Conservation (phyloP, 306 rosid species). For the Quercus wislizeni region DNA sequence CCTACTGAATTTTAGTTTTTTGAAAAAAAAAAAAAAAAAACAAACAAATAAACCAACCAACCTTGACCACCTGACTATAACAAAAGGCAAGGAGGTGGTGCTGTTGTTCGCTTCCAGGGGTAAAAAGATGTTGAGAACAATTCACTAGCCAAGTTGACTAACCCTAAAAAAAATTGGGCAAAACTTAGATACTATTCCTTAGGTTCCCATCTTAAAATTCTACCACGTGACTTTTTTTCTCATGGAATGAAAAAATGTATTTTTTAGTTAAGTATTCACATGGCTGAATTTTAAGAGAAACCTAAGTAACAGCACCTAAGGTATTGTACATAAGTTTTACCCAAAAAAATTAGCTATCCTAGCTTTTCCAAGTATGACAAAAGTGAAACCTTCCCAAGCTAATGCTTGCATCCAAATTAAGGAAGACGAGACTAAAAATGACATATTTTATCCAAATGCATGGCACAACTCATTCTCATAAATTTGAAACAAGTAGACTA, state of each 20-base stretch:
- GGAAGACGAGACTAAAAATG: not conserved
- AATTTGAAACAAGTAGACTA: not conserved
- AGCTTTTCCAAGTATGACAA: not conserved
- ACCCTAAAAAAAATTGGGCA: not conserved
- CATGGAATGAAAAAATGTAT: too few species aligned
- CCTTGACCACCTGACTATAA: not conserved
- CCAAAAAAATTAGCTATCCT: not conserved
- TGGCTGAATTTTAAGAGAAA: too few species aligned
- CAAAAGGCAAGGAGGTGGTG: not conserved
- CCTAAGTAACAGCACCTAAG: accelerated
- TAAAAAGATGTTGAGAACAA: not conserved
- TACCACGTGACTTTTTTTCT: too few species aligned
- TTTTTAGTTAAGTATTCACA: too few species aligned
- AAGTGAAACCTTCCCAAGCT: not conserved
- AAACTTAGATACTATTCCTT: too few species aligned
- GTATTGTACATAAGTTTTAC: too few species aligned
- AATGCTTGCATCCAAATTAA: not conserved
- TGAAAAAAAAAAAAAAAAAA: not conserved
- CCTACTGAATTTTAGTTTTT: too few species aligned
- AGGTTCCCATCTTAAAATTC: too few species aligned
- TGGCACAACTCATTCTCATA: not conserved
- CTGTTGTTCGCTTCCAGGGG: not conserved
- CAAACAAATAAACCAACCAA: too few species aligned
- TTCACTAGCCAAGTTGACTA: not conserved
- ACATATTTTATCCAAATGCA: not conserved